These are phyloP conservation scores for Ascochyta fabae DNA, from an alignment of 2,329 filamentous ascomycete genomes.

Conservation along the genomic window DNA sequence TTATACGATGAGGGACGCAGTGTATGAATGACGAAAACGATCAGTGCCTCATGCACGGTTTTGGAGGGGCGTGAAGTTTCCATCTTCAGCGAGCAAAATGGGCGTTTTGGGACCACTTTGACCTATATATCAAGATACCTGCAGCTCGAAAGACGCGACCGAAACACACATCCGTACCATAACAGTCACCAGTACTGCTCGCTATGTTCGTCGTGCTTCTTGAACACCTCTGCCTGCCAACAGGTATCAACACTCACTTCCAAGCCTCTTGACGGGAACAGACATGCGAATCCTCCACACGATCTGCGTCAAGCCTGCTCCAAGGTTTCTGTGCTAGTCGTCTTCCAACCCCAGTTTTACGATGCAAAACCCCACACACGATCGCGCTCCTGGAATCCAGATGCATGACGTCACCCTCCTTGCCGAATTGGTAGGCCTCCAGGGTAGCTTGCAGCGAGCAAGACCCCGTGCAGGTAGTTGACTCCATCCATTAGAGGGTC, in stretches of 20 bases:
- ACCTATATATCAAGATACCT: slow-evolving; percentile 5
- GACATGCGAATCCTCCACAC: slow-evolving; percentile 4
- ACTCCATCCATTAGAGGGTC: neutral
- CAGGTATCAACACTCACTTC: neutral
- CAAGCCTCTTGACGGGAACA: neutral
- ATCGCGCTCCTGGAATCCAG: slow-evolving; percentile 1
- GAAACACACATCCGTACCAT: neutral
- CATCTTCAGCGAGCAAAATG: neutral
- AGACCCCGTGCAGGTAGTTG: neutral
- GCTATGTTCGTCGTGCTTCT: neutral
- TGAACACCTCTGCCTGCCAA: neutral
- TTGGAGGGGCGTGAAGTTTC: neutral
- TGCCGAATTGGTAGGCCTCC: neutral
- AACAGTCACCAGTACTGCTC: neutral
- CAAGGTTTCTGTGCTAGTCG: neutral
- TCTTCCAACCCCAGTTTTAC: neutral
- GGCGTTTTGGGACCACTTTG: slow-evolving; percentile 4
- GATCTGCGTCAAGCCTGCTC: neutral
- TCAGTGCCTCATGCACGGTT: neutral
- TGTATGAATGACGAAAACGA: slow-evolving; percentile 7
- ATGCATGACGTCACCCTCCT: slow-evolving; percentile 3
- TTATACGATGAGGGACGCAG: slow-evolving; percentile 2
- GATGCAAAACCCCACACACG: slow-evolving; percentile 4
- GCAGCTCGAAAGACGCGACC: neutral
- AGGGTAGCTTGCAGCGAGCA: neutral